phyloP scores from a whole-genome alignment of 371 early-diverging fungal species.

The Circinella umbellata region DNA sequence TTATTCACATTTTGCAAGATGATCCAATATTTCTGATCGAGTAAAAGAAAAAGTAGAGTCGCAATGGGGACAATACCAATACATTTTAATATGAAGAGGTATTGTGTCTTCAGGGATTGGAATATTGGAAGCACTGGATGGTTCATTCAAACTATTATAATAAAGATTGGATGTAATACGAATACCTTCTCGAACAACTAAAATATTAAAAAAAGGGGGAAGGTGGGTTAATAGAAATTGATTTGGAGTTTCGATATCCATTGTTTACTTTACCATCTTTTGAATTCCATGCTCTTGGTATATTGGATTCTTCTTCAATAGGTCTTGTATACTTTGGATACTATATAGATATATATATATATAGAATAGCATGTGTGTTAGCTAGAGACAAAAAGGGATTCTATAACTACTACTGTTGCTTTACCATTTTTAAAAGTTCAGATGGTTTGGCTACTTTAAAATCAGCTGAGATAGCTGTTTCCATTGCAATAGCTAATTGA shows the following conservation, averaged over 20 bases:
- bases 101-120: slow-evolving; percentile 31
- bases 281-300: slow-evolving; percentile 50
- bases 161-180: slow-evolving; percentile 39
- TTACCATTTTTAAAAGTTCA: slow-evolving; percentile 52
- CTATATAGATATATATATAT: too few relatives aligned
- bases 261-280: slow-evolving; percentile 45
- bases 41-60: slow-evolving; percentile 28
- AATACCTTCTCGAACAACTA: slow-evolving; percentile 42
- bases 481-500: slow-evolving; percentile 36
- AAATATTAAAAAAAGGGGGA: too few relatives aligned
- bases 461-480: slow-evolving; percentile 49
- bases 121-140: slow-evolving; percentile 38
- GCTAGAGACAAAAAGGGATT: too few relatives aligned
- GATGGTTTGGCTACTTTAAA: slow-evolving; percentile 44
- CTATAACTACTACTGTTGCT: background rate
- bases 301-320: slow-evolving; percentile 17
- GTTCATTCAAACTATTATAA: slow-evolving; percentile 37
- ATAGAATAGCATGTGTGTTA: too few relatives aligned
- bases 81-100: slow-evolving; percentile 31
- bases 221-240: too few relatives aligned
- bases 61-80: slow-evolving; percentile 43
- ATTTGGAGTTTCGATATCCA: too few relatives aligned
- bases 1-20: background rate
- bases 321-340: slow-evolving; percentile 40
- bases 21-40: slow-evolving; percentile 15